Conservation (phyloP, 306 rosid genomes). For the Cucurbita pepo region DNA sequence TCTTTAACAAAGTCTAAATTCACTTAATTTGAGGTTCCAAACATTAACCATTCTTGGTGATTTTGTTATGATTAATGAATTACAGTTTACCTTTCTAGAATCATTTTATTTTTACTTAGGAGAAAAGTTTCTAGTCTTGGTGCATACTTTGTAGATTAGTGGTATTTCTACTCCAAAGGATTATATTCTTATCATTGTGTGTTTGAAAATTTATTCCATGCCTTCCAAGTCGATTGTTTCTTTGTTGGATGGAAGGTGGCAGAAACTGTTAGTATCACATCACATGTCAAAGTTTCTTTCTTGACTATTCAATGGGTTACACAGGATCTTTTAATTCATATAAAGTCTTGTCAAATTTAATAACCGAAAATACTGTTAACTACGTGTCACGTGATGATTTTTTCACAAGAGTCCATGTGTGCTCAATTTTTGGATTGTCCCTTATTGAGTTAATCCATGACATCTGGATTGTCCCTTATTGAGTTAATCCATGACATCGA, state of each 20-base stretch:
- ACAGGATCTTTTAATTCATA: not conserved
- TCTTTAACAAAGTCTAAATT: not conserved
- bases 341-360: not conserved
- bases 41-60: not conserved
- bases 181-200: not conserved
- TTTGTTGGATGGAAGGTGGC: not conserved
- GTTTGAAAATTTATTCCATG: not conserved
- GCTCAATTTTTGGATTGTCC: not conserved
- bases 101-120: not conserved
- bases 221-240: not conserved
- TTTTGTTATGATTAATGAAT: not conserved
- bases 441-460: not conserved
- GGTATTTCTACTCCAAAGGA: not conserved
- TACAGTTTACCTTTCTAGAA: not conserved
- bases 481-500: not conserved
- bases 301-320: not conserved
- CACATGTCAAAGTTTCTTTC: not conserved
- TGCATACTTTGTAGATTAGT: not conserved
- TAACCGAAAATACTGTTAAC: not conserved
- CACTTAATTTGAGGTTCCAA: not conserved
- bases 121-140: not conserved
- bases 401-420: not conserved
- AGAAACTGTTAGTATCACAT: not conserved
- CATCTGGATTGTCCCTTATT: no score
- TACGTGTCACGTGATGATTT: not conserved